These are phyloP conservation scores for Podospora tetraspora DNA, from an alignment of 495 filamentous ascomycete species.

Conservation along the genomic window DNA sequence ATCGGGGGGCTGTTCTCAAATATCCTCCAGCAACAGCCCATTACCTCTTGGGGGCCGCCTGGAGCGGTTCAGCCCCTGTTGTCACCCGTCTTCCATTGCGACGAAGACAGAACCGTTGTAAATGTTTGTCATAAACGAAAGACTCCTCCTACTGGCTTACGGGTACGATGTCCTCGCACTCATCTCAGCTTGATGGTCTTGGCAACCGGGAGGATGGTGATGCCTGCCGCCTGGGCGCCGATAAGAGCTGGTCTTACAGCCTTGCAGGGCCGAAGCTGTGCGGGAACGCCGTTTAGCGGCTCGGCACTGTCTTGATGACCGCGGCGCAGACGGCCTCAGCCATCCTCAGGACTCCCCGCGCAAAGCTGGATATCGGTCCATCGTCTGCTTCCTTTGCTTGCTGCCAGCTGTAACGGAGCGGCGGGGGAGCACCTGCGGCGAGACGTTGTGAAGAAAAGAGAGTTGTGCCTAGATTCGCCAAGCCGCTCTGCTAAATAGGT, in stretches of 20 bases:
- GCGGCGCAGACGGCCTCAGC: neutral
- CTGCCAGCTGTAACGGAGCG: too few relatives aligned
- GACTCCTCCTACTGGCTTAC: neutral
- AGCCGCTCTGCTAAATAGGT: too few relatives aligned
- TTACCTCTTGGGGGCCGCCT: too few relatives aligned
- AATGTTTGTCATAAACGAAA: neutral
- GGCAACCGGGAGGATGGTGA: neutral
- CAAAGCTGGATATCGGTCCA: too few relatives aligned
- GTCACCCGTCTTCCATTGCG: neutral
- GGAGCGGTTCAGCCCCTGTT: too few relatives aligned
- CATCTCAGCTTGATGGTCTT: neutral
- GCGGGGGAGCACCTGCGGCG: too few relatives aligned
- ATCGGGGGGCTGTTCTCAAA: neutral
- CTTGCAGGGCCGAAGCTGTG: neutral
- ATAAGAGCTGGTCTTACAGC: neutral
- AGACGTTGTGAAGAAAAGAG: neutral
- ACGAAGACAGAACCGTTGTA: neutral
- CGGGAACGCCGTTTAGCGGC: neutral
- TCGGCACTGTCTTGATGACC: neutral
- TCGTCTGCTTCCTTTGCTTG: neutral
- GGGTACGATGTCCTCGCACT: neutral
- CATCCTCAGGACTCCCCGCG: too few relatives aligned
- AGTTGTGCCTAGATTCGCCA: neutral
- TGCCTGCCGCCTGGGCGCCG: neutral
- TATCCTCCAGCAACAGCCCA: neutral